phyloP scores from a whole-genome alignment of 805 yeast species.

The Zygoascus flipseniorum region DNA sequence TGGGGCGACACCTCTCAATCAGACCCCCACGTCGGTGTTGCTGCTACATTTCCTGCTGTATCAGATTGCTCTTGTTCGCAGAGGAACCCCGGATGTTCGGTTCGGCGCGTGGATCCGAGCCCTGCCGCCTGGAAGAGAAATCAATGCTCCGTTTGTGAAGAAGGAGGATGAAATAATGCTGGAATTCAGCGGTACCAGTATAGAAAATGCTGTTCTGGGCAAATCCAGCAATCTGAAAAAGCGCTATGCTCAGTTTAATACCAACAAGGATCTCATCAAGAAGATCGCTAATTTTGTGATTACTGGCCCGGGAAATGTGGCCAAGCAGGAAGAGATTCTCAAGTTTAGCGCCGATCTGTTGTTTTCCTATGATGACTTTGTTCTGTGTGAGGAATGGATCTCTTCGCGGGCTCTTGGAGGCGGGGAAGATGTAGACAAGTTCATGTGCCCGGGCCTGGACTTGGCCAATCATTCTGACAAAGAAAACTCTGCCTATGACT shows the following conservation, averaged over 20 bases:
- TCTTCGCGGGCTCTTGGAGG: constrained; percentile 29
- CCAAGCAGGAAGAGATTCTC: background rate
- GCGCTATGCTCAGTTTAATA: constrained; percentile 16
- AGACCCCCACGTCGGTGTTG: background rate
- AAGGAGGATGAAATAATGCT: constrained; percentile 18
- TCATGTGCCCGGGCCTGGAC: constrained; percentile 49
- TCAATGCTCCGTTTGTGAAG: constrained; percentile 26
- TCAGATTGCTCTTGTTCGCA: constrained; percentile 10
- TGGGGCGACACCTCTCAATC: background rate
- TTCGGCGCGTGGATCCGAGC: constrained; percentile 17
- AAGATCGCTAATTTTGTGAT: constrained; percentile 8
- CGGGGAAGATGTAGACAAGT: constrained; percentile 20
- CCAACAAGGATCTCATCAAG: constrained; percentile 6
- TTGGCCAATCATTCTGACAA: constrained; percentile 38
- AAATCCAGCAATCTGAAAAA: constrained; percentile 18
- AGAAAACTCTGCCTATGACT: constrained; percentile 33
- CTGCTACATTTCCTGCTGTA: constrained; percentile 13
- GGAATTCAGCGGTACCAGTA: constrained; percentile 17
- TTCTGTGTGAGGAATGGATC: constrained; percentile 30
- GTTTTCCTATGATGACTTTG: constrained; percentile 20
- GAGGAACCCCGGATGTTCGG: constrained; percentile 14
- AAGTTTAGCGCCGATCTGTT: background rate
- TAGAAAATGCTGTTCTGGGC: constrained; percentile 20
- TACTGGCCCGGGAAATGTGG: constrained; percentile 4
- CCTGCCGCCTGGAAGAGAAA: constrained; percentile 22